Evolutionary conservation across 495 filamentous ascomycete species (phyloP).

Genomic region (Aspergillus nidulans): DNA sequence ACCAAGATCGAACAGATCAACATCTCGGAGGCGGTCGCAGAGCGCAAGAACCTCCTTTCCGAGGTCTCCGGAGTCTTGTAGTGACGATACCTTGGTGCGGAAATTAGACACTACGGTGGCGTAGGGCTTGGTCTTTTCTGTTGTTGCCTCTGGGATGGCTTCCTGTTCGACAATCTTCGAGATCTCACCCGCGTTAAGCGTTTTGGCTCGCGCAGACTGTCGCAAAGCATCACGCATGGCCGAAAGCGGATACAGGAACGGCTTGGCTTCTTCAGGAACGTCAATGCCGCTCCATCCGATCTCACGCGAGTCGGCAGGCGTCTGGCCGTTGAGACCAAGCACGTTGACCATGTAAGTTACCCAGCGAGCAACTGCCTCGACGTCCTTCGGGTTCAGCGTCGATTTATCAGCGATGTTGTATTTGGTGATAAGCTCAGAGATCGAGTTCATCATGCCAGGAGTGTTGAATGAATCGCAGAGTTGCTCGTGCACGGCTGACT

Average conservation of each 20-base stretch:
- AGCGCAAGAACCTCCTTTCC: constrained; percentile 62
- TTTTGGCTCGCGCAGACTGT: constrained; percentile 44
- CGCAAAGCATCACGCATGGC: constrained; percentile 65
- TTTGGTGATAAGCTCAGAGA: constrained; percentile 69
- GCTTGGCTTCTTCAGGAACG: constrained; percentile 55
- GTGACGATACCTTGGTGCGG: constrained; percentile 37
- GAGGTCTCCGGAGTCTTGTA: constrained; percentile 39
- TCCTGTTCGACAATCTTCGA: constrained; percentile 26
- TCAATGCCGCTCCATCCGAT: constrained; percentile 83
- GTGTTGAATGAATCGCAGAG: constrained; percentile 92
- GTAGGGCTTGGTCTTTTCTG: constrained; percentile 34
- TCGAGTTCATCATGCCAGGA: constrained; percentile 63
- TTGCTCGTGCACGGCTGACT: constrained; percentile 59
- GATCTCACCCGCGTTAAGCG: constrained; percentile 30
- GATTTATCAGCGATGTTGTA: constrained; percentile 65
- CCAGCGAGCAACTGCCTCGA: constrained; percentile 67
- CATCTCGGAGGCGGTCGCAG: constrained; percentile 76
- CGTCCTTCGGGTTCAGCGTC: constrained; percentile 45
- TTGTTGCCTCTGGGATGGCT: constrained; percentile 18
- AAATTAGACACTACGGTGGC: constrained; percentile 34
- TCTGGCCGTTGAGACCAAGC: constrained; percentile 71
- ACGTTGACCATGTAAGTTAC: constrained; percentile 78
- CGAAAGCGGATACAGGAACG: constrained; percentile 62
- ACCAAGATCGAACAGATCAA: constrained; percentile 70
- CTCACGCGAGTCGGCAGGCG: constrained; percentile 51